These are phyloP conservation scores for Lactuca saligna DNA, from an alignment of 129 eudicot species.

Conservation along the genomic window DNA sequence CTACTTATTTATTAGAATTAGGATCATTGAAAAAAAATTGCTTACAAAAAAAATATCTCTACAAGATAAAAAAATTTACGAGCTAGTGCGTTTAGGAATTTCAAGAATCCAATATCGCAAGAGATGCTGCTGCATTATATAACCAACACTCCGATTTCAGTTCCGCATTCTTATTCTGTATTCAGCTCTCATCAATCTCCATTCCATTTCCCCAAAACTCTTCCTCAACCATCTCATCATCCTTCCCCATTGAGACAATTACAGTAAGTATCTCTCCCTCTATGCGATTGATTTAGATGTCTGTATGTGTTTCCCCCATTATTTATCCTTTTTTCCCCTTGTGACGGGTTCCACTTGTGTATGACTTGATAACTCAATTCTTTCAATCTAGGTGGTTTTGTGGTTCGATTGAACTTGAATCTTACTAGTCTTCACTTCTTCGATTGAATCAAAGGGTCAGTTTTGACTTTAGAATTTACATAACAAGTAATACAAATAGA, in stretches of 20 bases:
- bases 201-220: conserved; percentile 18
- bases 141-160: conserved; percentile 6
- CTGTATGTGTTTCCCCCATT: not conserved
- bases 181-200: conserved; percentile 11
- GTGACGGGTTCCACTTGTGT: not conserved
- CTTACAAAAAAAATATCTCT: too few species aligned
- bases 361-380: not conserved
- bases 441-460: not conserved
- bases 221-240: conserved; percentile 8
- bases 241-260: conserved; percentile 7
- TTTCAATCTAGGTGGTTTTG: not conserved
- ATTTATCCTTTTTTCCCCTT: too few species aligned
- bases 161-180: not conserved
- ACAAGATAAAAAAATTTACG: not conserved
- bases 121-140: conserved; percentile 8
- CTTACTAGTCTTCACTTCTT: not conserved
- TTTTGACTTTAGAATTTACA: conserved; percentile 3
- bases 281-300: not conserved
- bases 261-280: conserved; percentile 5
- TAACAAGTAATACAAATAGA: not conserved
- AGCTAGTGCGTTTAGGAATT: not conserved
- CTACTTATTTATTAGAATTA: too few species aligned
- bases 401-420: not conserved
- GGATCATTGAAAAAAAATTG: too few species aligned
- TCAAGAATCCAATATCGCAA: not conserved